phyloP scores from a whole-genome alignment of 495 filamentous ascomycete genomes.

The Penicillium ucsense region DNA sequence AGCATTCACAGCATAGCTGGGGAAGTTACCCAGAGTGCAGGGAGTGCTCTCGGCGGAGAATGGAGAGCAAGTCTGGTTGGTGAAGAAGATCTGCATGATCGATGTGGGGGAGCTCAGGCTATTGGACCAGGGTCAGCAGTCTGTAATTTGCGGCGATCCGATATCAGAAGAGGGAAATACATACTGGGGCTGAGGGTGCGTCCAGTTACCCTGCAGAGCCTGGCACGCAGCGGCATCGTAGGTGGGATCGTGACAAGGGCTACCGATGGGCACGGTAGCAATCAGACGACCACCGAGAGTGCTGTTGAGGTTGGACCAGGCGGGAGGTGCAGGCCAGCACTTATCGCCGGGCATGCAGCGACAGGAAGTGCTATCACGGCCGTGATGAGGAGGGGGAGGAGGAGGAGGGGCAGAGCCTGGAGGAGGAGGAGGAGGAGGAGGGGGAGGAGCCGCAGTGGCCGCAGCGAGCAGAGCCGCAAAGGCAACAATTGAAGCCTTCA shows the following conservation, averaged over 20 bases:
- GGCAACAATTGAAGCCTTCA: constrained; percentile 20
- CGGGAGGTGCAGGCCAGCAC: constrained; percentile 29
- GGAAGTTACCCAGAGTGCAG: constrained; percentile 52
- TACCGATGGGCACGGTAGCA: constrained; percentile 31
- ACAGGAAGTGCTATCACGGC: background rate
- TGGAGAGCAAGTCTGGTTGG: constrained; percentile 47
- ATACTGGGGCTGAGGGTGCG: constrained; percentile 16
- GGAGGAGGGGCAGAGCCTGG: no score
- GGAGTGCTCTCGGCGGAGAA: constrained; percentile 32
- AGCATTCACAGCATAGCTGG: constrained; percentile 42
- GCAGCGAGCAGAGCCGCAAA: constrained; percentile 14
- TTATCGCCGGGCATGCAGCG: constrained; percentile 22
- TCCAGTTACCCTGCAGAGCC: constrained; percentile 14
- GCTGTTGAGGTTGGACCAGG: constrained; percentile 31
- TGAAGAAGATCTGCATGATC: constrained; percentile 34
- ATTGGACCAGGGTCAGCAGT: background rate
- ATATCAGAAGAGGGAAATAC: background rate
- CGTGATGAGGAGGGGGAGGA: background rate
- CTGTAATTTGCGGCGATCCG: background rate
- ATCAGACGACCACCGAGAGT: constrained; percentile 31
- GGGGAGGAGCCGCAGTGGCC: constrained; percentile 3
- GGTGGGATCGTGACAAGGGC: constrained; percentile 33
- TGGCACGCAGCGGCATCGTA: constrained; percentile 24
- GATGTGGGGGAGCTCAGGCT: constrained; percentile 29
- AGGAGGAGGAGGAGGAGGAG: no score